These are phyloP conservation scores for Parachaetomium inaequale DNA, from an alignment of 495 filamentous ascomycete species.

Conservation along the genomic window DNA sequence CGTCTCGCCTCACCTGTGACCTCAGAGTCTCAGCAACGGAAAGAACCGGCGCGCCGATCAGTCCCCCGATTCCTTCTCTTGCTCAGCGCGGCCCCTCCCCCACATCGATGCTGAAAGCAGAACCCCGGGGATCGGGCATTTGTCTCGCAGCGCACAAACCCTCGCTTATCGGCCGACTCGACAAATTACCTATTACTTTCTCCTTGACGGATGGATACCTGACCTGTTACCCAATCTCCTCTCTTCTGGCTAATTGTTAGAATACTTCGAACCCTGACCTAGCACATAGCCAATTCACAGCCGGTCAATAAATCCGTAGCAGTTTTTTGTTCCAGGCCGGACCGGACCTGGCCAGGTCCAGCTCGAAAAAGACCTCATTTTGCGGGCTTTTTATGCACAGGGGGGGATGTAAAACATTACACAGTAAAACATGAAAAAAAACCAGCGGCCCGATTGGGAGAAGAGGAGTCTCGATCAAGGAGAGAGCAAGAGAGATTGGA, in stretches of 20 bases:
- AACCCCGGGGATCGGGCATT: neutral
- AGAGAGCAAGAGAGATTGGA: neutral
- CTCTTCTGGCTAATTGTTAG: neutral
- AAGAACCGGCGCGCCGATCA: too few relatives aligned
- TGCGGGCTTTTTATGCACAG: conserved; percentile 9
- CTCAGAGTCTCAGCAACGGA: neutral
- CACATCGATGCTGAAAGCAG: neutral
- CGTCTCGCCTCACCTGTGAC: neutral
- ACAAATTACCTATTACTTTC: neutral
- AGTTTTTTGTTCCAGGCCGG: neutral
- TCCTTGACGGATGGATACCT: too few relatives aligned
- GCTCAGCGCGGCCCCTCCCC: neutral
- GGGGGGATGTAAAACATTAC: neutral
- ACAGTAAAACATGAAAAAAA: too few relatives aligned
- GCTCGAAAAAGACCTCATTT: conserved; percentile 5
- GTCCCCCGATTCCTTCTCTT: too few relatives aligned
- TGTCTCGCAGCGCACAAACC: neutral
- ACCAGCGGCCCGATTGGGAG: conserved; percentile 3
- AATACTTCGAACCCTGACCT: neutral
- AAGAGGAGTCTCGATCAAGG: neutral
- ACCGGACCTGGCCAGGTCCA: neutral
- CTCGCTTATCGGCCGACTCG: conserved; percentile 3
- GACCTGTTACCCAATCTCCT: neutral
- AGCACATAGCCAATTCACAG: neutral
- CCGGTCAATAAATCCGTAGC: too few relatives aligned